Evolutionary conservation across 2,329 filamentous ascomycete genomes (phyloP).

Genomic region (Macroventuria anomochaeta): DNA sequence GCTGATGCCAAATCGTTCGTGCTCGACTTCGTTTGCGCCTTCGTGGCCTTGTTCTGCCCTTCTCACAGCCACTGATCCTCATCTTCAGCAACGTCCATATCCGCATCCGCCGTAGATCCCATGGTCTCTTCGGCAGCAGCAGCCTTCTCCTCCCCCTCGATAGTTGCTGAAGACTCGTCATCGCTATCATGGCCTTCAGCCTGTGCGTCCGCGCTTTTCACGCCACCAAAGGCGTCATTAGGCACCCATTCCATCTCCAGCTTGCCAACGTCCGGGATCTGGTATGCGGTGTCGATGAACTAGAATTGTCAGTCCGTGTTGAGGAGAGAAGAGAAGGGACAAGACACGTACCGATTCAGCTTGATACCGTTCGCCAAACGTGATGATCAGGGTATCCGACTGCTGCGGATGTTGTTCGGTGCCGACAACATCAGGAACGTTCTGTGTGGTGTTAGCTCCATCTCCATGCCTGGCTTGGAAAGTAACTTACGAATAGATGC

Average conservation of each 20-base stretch:
- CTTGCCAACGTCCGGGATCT: constrained; percentile 68
- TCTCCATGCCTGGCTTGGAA: neutral
- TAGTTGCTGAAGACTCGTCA: constrained; percentile 20
- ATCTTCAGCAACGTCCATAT: constrained; percentile 47
- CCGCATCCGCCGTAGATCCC: constrained; percentile 22
- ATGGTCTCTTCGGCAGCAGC: constrained; percentile 11
- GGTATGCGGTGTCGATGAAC: constrained; percentile 62
- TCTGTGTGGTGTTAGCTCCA: constrained; percentile 10
- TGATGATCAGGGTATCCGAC: constrained; percentile 48
- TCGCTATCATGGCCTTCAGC: constrained; percentile 14
- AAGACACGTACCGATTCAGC: constrained; percentile 64
- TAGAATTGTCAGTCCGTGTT: constrained; percentile 15
- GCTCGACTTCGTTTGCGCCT: too few species aligned
- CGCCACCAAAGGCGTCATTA: constrained; percentile 33
- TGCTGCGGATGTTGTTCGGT: constrained; percentile 50
- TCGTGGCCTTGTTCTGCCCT: too few species aligned
- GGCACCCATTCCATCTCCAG: constrained; percentile 72
- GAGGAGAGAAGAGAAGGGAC: neutral
- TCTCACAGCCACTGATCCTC: constrained; percentile 39
- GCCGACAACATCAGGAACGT: constrained; percentile 46
- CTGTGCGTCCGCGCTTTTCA: constrained; percentile 7
- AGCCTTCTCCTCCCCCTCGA: constrained; percentile 17
- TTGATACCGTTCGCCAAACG: constrained; percentile 59
- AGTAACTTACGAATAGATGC: constrained; percentile 62
- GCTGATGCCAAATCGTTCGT: too few species aligned